Evolutionary conservation across 495 filamentous ascomycete species (phyloP).

Genomic region (Aspergillus biplanus): DNA sequence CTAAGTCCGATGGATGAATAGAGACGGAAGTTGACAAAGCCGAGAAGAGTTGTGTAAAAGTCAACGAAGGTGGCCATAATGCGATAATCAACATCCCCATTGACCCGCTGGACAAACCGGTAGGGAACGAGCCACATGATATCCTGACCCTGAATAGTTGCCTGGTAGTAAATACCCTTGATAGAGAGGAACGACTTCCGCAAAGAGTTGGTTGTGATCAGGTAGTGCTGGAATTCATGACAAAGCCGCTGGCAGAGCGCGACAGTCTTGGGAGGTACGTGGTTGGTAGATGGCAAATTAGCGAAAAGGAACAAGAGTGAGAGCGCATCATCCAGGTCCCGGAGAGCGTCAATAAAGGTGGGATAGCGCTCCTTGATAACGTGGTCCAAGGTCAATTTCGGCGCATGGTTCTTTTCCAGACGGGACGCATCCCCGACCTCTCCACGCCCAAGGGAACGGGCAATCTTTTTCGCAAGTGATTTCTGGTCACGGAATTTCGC

Average conservation of each 20-base stretch:
- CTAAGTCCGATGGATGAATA: slow-evolving; percentile 89
- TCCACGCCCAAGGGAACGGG: slow-evolving; percentile 83
- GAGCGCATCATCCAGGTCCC: slow-evolving; percentile 94
- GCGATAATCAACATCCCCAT: slow-evolving; percentile 92
- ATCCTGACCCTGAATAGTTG: slow-evolving; percentile 96
- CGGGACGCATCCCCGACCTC: slow-evolving; percentile 84
- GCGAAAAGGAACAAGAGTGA: slow-evolving; percentile 97
- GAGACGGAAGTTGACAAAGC: slow-evolving; percentile 93
- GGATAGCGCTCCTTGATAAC: slow-evolving; percentile 98
- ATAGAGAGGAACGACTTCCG: slow-evolving; percentile 97
- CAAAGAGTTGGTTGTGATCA: slow-evolving; percentile 86
- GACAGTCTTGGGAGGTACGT: slow-evolving; percentile 90
- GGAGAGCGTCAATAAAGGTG: slow-evolving; percentile 90
- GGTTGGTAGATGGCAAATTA: slow-evolving; percentile 85
- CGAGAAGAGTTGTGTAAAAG: slow-evolving; percentile 94
- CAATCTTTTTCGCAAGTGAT: slow-evolving; percentile 93
- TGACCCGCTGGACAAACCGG: slow-evolving; percentile 90
- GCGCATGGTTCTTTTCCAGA: slow-evolving; percentile 82
- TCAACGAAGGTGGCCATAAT: slow-evolving; percentile 99
- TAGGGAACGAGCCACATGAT: slow-evolving; percentile 97
- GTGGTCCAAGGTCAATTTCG: slow-evolving; percentile 88
- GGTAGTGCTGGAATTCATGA: slow-evolving; percentile 95
- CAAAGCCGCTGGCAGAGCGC: slow-evolving; percentile 87
- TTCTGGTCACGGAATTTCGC: slow-evolving; percentile 97
- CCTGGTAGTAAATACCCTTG: slow-evolving; percentile 99